Evolutionary conservation across 257 asterid genomes (phyloP), one percentile per base, ranked within the genome.

Genomic region (Nicotiana undulata): DNA sequence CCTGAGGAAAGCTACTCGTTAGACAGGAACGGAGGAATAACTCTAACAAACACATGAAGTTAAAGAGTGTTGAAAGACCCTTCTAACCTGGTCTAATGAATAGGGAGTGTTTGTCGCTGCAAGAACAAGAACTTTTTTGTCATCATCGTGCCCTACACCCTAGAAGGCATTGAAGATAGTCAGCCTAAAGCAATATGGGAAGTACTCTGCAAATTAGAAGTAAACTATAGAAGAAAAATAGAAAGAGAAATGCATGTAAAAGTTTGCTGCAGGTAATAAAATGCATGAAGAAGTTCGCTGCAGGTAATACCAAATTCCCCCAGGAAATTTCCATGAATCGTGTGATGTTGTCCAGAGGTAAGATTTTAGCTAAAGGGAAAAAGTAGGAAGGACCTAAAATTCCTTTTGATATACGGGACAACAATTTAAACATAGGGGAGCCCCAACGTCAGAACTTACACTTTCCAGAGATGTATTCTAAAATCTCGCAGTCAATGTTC

Each of bases 101-200:
- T 82, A 82, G 52, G 84, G 84, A 75, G 84, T 82, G 18, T 82
- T 82, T n/a, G 84, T 82, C 2, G 84, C 84, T 64, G 84, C 84
- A 63, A 82, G 84, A 63, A 82, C 84, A 76, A 82, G 84, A 61
- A 82, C 84, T 53, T 82, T 82, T 63, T 72, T 72, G 40, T 82
- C 84, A 34, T 82, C 84, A 61, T 82, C 79, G 3, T 75, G 77
- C 76, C 84, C 84, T 28, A 82, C 84, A 11, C 84, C 84, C 84
- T 82, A 77, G 70, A 76, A 74, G 17, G 46, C n/a, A 26, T 22
- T 13, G 24, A 15, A 72, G 24, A 49, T 15, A 7, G 61, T 72
- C 40, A 72, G 77, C 60, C 3, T 46, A 44, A 46, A 22, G 37
- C 77, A 24, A 72, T 12, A 70, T 5, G 0, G 37, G 4, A 40